Percentiles rank a stretch among this genome's conserved stretches.
These are phyloP conservation scores for Passalora sequoiae DNA, from an alignment of 2,329 filamentous ascomycete genomes.

Conservation along the genomic window DNA sequence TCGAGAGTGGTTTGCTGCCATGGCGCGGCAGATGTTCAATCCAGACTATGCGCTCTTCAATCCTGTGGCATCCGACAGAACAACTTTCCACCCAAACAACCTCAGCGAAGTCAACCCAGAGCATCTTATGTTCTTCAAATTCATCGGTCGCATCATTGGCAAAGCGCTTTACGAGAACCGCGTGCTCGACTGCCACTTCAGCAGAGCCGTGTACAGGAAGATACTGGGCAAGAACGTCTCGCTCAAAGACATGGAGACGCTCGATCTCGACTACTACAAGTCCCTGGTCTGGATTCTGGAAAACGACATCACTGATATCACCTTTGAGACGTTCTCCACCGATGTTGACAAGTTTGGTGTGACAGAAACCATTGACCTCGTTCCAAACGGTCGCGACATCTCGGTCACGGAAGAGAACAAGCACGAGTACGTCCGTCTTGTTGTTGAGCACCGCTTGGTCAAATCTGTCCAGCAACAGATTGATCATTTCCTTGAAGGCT, in stretches of 20 bases:
- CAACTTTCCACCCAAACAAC: slow-evolving; percentile 97
- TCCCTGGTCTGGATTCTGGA: slow-evolving; percentile 97
- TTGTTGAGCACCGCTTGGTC: slow-evolving; percentile 89
- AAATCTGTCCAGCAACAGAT: slow-evolving; percentile 92
- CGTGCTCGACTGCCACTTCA: slow-evolving; percentile 97
- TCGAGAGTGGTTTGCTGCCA: slow-evolving; percentile 97
- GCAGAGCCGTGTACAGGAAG: slow-evolving; percentile 94
- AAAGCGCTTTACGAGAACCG: slow-evolving; percentile 96
- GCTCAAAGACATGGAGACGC: slow-evolving; percentile 98
- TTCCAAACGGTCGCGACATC: slow-evolving; percentile 82
- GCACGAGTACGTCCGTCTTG: slow-evolving; percentile 89
- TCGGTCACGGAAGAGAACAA: slow-evolving; percentile 97
- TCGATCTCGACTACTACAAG: slow-evolving; percentile 98
- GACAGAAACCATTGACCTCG: slow-evolving; percentile 77
- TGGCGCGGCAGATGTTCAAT: slow-evolving; percentile 97
- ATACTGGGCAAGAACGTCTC: slow-evolving; percentile 93
- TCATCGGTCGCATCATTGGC: slow-evolving; percentile 96
- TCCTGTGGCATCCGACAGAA: slow-evolving; percentile 92
- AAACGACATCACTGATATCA: slow-evolving; percentile 97
- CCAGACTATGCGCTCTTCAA: slow-evolving; percentile 95
- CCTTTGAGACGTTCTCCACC: slow-evolving; percentile 91
- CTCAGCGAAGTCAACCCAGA: slow-evolving; percentile 91
- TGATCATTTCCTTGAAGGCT: slow-evolving; percentile 74
- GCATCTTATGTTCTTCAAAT: slow-evolving; percentile 97
- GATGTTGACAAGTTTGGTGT: slow-evolving; percentile 93